Base-by-base conservation (phyloP, 768 basidiomycete species). In the Boletus fagicola region DNA sequence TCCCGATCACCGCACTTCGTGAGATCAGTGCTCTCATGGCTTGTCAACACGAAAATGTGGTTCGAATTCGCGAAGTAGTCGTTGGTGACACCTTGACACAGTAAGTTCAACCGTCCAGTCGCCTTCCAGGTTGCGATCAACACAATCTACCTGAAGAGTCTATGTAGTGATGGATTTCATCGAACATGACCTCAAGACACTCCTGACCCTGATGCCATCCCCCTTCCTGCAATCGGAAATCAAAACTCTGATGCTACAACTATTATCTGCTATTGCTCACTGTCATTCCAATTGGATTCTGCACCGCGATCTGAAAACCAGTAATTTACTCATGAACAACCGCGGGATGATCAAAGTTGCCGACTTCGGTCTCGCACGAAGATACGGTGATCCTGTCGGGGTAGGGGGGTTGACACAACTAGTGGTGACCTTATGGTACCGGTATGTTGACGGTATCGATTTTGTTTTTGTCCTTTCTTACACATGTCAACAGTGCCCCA, bases 101-200 rank as follows among this genome's bases (percentile, higher is more conserved):
- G 97, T 98, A 77, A 80, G 96, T 90, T 61, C 60, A 67, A 64
- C 40, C 35, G 15, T 56, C 31, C 46, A 47, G 47, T 62, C 39
- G 4, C 48, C 31, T 49, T 33, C 38, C 45, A 58, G 36, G 31
- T 55, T 53, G 30, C 28, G 42, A 60, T 53, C 54, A 62, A 56
- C 54, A 56, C 39, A 28, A 49, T 48, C 30, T 22, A 61, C 59
- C 64, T 43, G 46, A 69, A 98, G 97, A 78, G 93, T 98, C 44
- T 99, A 95, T 73, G 95, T 99, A 62, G 97, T 98, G 36, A 97
- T 97, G 95, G 94, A 97, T 72, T 99, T 99, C 69, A 96, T 99
- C 70, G 97, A 99, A 74, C 97, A 99, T 73, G 97, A 99, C 72
- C 87, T 99, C 71, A 99, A 99, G 75, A 90, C 95, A 7, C 83